phyloP scores from a whole-genome alignment of 805 yeast genomes.

The Torulaspora maleeae region DNA sequence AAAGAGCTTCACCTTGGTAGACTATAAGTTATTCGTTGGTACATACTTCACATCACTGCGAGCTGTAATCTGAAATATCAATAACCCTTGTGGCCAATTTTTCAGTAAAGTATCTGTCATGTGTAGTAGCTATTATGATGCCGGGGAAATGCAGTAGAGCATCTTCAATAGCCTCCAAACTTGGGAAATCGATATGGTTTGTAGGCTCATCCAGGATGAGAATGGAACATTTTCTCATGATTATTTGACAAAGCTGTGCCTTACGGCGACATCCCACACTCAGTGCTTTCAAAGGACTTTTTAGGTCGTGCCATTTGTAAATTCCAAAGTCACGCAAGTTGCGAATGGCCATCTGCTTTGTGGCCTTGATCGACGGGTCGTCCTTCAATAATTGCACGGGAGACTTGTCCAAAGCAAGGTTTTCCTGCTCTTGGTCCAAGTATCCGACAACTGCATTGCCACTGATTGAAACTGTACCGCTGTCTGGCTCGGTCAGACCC shows the following conservation, averaged over 20 bases:
- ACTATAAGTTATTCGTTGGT: too few species aligned
- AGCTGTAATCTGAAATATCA: slow-evolving; percentile 12
- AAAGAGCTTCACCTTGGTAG: too few species aligned
- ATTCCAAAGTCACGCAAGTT: slow-evolving; percentile 16
- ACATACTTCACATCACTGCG: neutral
- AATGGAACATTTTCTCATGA: slow-evolving; percentile 18
- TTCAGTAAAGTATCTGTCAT: slow-evolving; percentile 18
- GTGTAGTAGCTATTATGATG: slow-evolving; percentile 18
- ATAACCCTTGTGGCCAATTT: slow-evolving; percentile 16
- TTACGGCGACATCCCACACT: slow-evolving; percentile 21
- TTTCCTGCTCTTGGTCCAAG: slow-evolving; percentile 19
- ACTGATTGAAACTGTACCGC: slow-evolving; percentile 14
- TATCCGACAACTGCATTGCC: slow-evolving; percentile 18
- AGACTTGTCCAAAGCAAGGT: slow-evolving; percentile 16
- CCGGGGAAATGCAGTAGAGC: slow-evolving; percentile 18
- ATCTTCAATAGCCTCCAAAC: slow-evolving; percentile 17
- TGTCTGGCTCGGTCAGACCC: slow-evolving; percentile 16
- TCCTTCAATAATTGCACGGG: slow-evolving; percentile 13
- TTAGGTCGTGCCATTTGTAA: slow-evolving; percentile 17
- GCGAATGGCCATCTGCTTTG: slow-evolving; percentile 16
- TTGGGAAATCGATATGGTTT: slow-evolving; percentile 20
- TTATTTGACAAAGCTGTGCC: slow-evolving; percentile 18
- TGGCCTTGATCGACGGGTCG: slow-evolving; percentile 11
- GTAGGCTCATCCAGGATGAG: slow-evolving; percentile 19
- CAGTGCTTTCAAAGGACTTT: slow-evolving; percentile 13